Percentiles rank a stretch among this genome's conserved stretches.
Conservation (phyloP, 345 rosid species). For the Xanthoceras sorbifolium region DNA sequence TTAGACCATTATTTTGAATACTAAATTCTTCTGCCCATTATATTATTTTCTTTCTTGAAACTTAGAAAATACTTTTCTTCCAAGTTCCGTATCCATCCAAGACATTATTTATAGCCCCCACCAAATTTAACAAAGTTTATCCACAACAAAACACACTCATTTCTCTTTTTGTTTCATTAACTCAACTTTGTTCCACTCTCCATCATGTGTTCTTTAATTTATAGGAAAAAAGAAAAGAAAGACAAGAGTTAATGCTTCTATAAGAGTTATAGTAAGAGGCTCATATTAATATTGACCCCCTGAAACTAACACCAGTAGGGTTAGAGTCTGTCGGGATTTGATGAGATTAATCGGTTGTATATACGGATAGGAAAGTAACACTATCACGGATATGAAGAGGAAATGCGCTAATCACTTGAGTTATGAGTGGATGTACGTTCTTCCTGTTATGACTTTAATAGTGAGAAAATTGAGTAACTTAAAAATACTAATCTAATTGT, state of each 20-base stretch:
- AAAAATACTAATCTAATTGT: too few relatives aligned
- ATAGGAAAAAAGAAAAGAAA: neutral
- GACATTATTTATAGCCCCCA: neutral
- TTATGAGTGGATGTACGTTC: too few relatives aligned
- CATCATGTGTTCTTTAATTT: neutral
- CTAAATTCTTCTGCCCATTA: neutral
- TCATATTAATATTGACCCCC: too few relatives aligned
- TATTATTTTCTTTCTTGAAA: neutral
- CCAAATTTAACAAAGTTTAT: constrained; percentile 6
- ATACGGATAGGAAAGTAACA: too few relatives aligned
- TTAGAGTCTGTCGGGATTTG: too few relatives aligned
- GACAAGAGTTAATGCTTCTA: neutral
- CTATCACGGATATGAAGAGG: too few relatives aligned
- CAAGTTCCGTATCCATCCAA: neutral
- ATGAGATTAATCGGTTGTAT: too few relatives aligned
- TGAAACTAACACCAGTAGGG: too few relatives aligned
- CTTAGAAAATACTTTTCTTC: neutral
- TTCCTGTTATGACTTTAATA: too few relatives aligned
- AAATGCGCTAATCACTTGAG: too few relatives aligned
- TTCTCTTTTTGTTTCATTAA: neutral
- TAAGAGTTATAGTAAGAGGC: neutral
- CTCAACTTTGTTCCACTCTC: neutral
- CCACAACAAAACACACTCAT: constrained; percentile 2
- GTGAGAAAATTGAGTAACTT: too few relatives aligned
- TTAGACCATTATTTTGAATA: neutral